These are phyloP conservation scores for cucumber (Cucumis sativus) DNA, from an alignment of 306 rosid species.

Conservation along the genomic window Cucumber_9930_V3 NC_026658.2:25948501-25949000, in stretches of 20 bases:
- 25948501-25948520: slow-evolving; percentile 84
- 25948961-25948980: slow-evolving; percentile 7
- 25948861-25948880: slow-evolving; percentile 90
- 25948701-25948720: slow-evolving; percentile 80
- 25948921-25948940: slow-evolving; percentile 19
- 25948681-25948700: slow-evolving; percentile 90
- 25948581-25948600: slow-evolving; percentile 72
- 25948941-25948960: slow-evolving; percentile 26
- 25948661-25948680: slow-evolving; percentile 59
- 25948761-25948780: slow-evolving; percentile 62
- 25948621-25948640: slow-evolving; percentile 36
- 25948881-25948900: slow-evolving; percentile 95
- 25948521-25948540: slow-evolving; percentile 68
- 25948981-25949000: slow-evolving; percentile 12
- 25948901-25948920: slow-evolving; percentile 20
- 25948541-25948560: slow-evolving; percentile 60
- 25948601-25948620: slow-evolving; percentile 40
- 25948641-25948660: slow-evolving; percentile 40
- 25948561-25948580: slow-evolving; percentile 54
- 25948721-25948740: slow-evolving; percentile 87
- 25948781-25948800: slow-evolving; percentile 74
- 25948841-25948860: slow-evolving; percentile 88
- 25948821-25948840: slow-evolving; percentile 76
- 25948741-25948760: slow-evolving; percentile 66
- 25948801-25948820: slow-evolving; percentile 73